phyloP scores from a whole-genome alignment of 2,329 filamentous ascomycete species.

The Exophiala xenobiotica region DNA sequence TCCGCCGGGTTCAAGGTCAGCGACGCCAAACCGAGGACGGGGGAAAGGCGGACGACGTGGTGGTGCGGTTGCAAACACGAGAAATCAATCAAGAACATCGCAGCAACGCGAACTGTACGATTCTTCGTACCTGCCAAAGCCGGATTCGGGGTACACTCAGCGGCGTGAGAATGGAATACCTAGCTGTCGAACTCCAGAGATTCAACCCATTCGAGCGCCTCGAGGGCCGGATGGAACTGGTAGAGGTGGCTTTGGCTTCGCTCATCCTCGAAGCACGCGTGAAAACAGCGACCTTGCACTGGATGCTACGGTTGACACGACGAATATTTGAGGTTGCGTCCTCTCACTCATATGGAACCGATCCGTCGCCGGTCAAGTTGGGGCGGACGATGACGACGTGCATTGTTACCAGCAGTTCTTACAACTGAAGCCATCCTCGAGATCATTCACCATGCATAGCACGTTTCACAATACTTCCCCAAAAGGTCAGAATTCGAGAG shows the following conservation, averaged over 20 bases:
- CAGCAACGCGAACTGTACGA: slow-evolving; percentile 69
- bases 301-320: neutral
- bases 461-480: too few species aligned
- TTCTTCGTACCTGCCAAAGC: slow-evolving; percentile 67
- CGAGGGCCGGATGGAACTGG: slow-evolving; percentile 75
- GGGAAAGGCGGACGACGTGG: slow-evolving; percentile 20
- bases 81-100: slow-evolving; percentile 31
- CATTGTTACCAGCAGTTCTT: too few species aligned
- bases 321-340: neutral
- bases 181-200: slow-evolving; percentile 21
- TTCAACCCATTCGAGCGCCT: slow-evolving; percentile 67
- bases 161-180: slow-evolving; percentile 40
- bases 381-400: too few species aligned
- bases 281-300: neutral
- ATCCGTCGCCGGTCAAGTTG: too few species aligned
- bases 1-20: slow-evolving; percentile 50
- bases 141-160: slow-evolving; percentile 52
- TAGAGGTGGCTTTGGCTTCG: slow-evolving; percentile 75
- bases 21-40: slow-evolving; percentile 41
- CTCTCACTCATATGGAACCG: too few species aligned
- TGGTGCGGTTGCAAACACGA: slow-evolving; percentile 7
- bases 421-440: too few species aligned
- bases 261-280: neutral
- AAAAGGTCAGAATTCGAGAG: too few species aligned
- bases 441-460: too few species aligned